phyloP scores from a whole-genome alignment of 2,329 filamentous ascomycete species.

The Falciphora oryzae region DNA sequence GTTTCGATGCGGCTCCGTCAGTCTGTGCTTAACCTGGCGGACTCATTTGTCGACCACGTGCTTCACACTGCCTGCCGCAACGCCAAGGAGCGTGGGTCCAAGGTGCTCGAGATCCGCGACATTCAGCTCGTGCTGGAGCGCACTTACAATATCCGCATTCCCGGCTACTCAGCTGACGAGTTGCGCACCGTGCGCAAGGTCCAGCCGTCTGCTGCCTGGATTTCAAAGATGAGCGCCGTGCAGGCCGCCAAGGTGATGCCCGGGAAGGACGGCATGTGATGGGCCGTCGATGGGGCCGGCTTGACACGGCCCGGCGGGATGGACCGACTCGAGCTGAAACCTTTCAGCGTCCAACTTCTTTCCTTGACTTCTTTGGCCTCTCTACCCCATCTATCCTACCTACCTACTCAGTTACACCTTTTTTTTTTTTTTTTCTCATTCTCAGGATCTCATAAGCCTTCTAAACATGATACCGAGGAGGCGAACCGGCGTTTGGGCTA shows the following conservation, averaged over 20 bases:
- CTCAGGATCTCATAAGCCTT: background rate
- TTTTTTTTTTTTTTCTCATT: background rate
- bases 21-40: constrained; percentile 83
- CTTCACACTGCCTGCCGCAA: constrained; percentile 82
- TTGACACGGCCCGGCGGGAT: background rate
- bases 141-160: constrained; percentile 86
- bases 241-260: constrained; percentile 84
- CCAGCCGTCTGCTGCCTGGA: constrained; percentile 82
- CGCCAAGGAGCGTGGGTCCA: constrained; percentile 86
- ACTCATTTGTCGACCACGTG: constrained; percentile 92
- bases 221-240: constrained; percentile 93
- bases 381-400: background rate
- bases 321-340: constrained; percentile 10
- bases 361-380: background rate
- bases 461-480: background rate
- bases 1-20: constrained; percentile 28
- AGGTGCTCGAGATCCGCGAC: constrained; percentile 83
- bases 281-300: background rate
- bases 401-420: too few species aligned
- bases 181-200: constrained; percentile 91
- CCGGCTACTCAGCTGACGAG: constrained; percentile 91
- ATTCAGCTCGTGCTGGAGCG: constrained; percentile 78
- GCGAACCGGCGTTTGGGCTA: background rate
- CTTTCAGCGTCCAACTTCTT: background rate
- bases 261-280: constrained; percentile 47